These are phyloP conservation scores for Miscanthus lutarioriparius DNA, from an alignment of 176 grass and related monocot genomes.

Conservation along the genomic window DNA sequence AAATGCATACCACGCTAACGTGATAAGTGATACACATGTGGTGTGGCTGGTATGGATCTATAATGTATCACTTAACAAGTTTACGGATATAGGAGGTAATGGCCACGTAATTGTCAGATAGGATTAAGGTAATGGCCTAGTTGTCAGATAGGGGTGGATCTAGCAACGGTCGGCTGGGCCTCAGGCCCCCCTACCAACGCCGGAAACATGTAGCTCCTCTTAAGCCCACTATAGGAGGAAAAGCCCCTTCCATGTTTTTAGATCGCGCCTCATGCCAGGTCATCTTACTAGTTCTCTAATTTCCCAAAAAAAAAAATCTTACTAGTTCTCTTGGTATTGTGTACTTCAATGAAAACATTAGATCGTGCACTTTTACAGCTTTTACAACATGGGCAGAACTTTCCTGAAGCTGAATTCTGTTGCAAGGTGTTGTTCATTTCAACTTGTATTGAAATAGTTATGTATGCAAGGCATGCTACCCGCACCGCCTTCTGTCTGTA, in stretches of 20 bases:
- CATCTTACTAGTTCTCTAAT: not conserved
- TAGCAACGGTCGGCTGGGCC: too few relatives aligned
- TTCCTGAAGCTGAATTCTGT: not conserved
- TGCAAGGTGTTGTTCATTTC: constrained; percentile 33
- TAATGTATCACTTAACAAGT: too few relatives aligned
- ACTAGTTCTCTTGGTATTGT: not conserved
- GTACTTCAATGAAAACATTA: not conserved
- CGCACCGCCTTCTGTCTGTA: constrained; percentile 39
- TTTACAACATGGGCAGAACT: not conserved
- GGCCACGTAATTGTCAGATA: too few relatives aligned
- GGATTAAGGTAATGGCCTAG: too few relatives aligned
- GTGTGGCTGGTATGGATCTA: too few relatives aligned
- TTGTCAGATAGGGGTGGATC: too few relatives aligned
- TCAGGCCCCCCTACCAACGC: too few relatives aligned
- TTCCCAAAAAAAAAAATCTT: not conserved
- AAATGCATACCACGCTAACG: too few relatives aligned
- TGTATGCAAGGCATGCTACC: constrained; percentile 37
- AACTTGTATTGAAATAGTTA: constrained; percentile 47
- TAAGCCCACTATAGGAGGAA: not conserved
- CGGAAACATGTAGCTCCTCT: too few relatives aligned
- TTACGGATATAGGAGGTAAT: too few relatives aligned
- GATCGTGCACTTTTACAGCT: not conserved
- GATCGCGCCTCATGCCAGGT: not conserved
- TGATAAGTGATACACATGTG: too few relatives aligned
- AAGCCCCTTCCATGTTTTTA: not conserved